These are phyloP conservation scores for Farysia itapuensis DNA, from an alignment of 1,284 basidiomycete genomes.

Conservation along the genomic window DNA sequence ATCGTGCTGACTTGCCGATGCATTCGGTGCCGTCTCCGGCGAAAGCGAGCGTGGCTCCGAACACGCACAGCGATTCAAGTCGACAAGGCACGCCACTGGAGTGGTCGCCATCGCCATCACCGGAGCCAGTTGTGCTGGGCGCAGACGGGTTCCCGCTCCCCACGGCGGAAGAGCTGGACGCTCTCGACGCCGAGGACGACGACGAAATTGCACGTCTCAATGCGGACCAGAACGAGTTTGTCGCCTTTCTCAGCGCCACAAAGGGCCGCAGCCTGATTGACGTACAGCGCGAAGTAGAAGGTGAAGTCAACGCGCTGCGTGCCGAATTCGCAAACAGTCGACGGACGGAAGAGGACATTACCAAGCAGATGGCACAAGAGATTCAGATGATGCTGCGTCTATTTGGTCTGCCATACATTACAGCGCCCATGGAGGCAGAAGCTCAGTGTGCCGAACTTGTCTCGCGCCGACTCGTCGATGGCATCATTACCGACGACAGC, in stretches of 20 bases:
- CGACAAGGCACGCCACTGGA: constrained; percentile 25
- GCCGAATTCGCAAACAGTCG: constrained; percentile 82
- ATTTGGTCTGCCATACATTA: constrained; percentile 97
- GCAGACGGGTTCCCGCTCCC: constrained; percentile 69
- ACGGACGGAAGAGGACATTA: constrained; percentile 92
- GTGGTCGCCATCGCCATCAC: constrained; percentile 46
- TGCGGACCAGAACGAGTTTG: constrained; percentile 72
- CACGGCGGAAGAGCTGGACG: constrained; percentile 71
- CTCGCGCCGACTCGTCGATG: constrained; percentile 82
- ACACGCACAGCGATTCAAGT: not conserved
- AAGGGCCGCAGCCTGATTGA: constrained; percentile 63
- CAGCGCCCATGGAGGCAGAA: constrained; percentile 97
- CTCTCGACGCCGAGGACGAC: constrained; percentile 71
- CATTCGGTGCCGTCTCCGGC: too few relatives aligned
- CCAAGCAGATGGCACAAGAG: constrained; percentile 89
- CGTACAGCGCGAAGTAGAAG: constrained; percentile 83
- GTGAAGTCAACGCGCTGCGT: constrained; percentile 81
- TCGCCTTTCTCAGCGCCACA: constrained; percentile 83
- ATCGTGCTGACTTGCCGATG: too few relatives aligned
- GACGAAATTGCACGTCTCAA: constrained; percentile 41
- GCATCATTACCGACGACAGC: constrained; percentile 98
- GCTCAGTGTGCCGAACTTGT: constrained; percentile 96
- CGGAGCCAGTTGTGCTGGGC: constrained; percentile 58
- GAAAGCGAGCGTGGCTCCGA: too few relatives aligned
- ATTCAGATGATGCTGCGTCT: constrained; percentile 82